Base-by-base conservation (phyloP, 495 filamentous ascomycete genomes). In the Coniosporium apollinis region DNA sequence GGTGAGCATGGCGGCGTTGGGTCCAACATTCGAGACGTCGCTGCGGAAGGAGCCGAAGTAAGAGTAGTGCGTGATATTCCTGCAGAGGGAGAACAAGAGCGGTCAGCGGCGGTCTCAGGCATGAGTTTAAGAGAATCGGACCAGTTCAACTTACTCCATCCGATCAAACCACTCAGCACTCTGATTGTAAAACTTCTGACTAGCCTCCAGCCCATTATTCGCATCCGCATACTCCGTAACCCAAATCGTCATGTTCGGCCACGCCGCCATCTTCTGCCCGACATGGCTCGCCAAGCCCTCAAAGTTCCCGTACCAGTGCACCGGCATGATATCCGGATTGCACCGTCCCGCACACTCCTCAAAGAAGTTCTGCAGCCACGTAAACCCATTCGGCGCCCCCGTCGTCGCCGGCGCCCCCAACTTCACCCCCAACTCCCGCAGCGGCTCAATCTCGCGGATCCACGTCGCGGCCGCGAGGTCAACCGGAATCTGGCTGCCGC, bases 271-370 rank as follows among this genome's bases (percentile, higher is more conserved):
- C 6, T 76, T 67, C 36, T 72, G 56, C 0, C 76, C 77, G 36
- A 86, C 52, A 47, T 82, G 75, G 40, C 67, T 74, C 5, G 76
- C 76, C 34, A 86, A 44, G 0, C 77, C 80, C 38, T 74, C 71
- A 41, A 82, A 85, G 39, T 74, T 62, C 10, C 76, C 77, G 44
- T 86, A 86, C 73, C 74, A 85, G 46, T 86, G 80, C 19, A 84
- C 47, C 0, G 76, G 65, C 6, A 85, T 64, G 50, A 86, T 83
- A 50, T 83, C 79, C 20, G 66, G 66, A 0, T 62, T 71, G 51
- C 80, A 84, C 2, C 48, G 51, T 3, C 58, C 53, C 28, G 55
- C 48, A 35, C 62, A 66, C 16, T 62, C 66, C 14, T 41, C 54
- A 36, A 81, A 60, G 46, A 78, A 84, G 19, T 64, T 49, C 39